Evolutionary conservation across 2,329 filamentous ascomycete species (phyloP), one percentile per base, ranked within the genome.

Genomic region (Anthostomella pinea): DNA sequence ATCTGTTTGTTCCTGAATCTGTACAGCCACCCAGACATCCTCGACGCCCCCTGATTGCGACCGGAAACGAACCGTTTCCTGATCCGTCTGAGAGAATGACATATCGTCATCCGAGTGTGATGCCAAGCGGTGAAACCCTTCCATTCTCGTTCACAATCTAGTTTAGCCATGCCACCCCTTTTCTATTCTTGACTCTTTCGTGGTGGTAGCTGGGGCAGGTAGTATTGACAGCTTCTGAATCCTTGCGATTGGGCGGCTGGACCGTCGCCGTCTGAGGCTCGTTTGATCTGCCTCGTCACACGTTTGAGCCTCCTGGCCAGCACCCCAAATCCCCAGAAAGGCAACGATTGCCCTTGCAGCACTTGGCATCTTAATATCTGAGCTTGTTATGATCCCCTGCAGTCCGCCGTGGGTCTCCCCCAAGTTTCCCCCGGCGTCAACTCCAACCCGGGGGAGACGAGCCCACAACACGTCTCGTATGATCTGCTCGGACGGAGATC

Each of bases 401-500:
- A n/a, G 11, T 10, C 24, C 24, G n/a, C 11, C 5, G 6, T 5
- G 11, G 31, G 26, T 39, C 19, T n/a, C 25, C 27, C 22, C 13
- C 15, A 16, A 43, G 42, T 46, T 46, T 39, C 48, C 21, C 40
- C 35, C 32, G 38, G 41, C 34, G 41, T 29, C 44, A 29, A 39
- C 39, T 42, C 45, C 28, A 43, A 44, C 44, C 27, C 26, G 38
- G 45, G 41, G 43, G 37, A 34, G 36, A 32, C 14, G 11, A 33
- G 13, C 35, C 38, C 42, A 39, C 23, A 48, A 44, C 47, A 18
- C 18, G 3, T 8, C 38, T 34, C 16, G 45, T 53, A 45, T 54
- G 46, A 54, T 56, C 52, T 50, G 21, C 49, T 31, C 18, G 29
- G 17, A 25, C 13, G 41, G 35, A 38, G 36, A 52, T 52, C 43